Evolutionary conservation across 257 asterid genomes (phyloP).

Genomic region (Lycium ferocissimum): DNA sequence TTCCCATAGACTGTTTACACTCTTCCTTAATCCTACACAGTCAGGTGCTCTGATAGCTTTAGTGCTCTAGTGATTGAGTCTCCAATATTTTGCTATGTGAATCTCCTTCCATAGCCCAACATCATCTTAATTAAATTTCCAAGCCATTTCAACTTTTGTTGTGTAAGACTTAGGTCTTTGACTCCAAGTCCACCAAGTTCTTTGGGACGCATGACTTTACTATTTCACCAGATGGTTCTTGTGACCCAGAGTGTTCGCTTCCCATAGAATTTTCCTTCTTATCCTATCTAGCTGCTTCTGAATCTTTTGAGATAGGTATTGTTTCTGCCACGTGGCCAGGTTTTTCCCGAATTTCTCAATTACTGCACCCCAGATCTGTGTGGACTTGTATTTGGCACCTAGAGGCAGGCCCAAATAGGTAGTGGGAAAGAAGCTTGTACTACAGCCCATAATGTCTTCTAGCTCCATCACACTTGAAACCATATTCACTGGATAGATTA

Average conservation of each 20-base stretch:
- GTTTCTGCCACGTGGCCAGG: background rate
- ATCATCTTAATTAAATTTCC: conserved; percentile 15
- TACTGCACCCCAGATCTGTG: background rate
- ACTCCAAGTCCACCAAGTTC: background rate
- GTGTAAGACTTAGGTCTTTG: background rate
- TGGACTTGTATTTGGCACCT: background rate
- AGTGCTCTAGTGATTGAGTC: background rate
- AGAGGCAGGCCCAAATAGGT: background rate
- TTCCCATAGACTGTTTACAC: background rate
- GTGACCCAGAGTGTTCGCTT: background rate
- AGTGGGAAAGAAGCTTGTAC: background rate
- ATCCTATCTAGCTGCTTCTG: background rate
- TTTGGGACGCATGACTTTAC: background rate
- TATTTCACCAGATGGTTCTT: background rate
- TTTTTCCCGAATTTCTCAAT: background rate
- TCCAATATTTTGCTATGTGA: background rate
- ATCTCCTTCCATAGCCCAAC: conserved; percentile 9
- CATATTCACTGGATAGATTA: background rate
- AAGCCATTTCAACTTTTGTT: background rate
- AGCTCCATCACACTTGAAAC: background rate
- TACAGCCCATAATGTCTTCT: background rate
- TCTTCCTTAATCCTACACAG: background rate
- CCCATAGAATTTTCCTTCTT: background rate
- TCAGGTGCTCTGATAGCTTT: background rate
- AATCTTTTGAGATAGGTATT: background rate